Percentiles rank a stretch among this genome's conserved stretches.
phyloP scores from a whole-genome alignment of 495 filamentous ascomycete species.

The Hypoxylon perforatum region DNA sequence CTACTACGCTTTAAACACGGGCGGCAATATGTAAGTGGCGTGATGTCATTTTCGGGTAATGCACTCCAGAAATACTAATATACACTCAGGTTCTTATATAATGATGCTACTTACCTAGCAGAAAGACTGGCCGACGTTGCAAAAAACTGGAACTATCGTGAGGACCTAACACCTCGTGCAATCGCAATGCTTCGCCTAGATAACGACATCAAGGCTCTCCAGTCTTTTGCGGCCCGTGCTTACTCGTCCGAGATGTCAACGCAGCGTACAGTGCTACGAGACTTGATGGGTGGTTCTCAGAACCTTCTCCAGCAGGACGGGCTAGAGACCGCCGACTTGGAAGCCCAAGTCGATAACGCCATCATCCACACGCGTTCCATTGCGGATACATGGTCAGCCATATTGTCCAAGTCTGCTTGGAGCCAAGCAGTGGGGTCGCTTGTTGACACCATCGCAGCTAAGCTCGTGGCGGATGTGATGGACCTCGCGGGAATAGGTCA shows the following conservation, averaged over 20 bases:
- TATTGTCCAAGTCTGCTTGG: slow-evolving; percentile 83
- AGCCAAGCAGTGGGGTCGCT: slow-evolving; percentile 87
- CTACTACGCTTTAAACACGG: slow-evolving; percentile 73
- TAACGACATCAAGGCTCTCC: slow-evolving; percentile 76
- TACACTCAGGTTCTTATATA: slow-evolving; percentile 78
- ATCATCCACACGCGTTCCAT: slow-evolving; percentile 75
- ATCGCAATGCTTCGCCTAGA: slow-evolving; percentile 69
- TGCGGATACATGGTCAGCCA: slow-evolving; percentile 77
- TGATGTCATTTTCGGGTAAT: not conserved
- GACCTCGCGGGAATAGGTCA: slow-evolving; percentile 89
- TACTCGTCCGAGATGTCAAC: slow-evolving; percentile 89
- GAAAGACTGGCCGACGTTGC: slow-evolving; percentile 73
- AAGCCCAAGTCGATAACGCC: slow-evolving; percentile 75
- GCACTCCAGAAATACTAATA: slow-evolving; percentile 18
- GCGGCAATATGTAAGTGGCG: slow-evolving; percentile 77
- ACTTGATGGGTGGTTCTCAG: slow-evolving; percentile 78
- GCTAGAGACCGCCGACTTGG: slow-evolving; percentile 64
- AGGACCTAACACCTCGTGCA: slow-evolving; percentile 57
- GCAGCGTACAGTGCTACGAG: slow-evolving; percentile 83
- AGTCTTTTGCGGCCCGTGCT: slow-evolving; percentile 81
- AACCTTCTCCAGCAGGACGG: slow-evolving; percentile 60
- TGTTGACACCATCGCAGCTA: slow-evolving; percentile 79
- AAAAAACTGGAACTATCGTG: slow-evolving; percentile 59
- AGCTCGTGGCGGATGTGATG: slow-evolving; percentile 84
- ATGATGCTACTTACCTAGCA: slow-evolving; percentile 84